A percentile compares a stretch with the other conserved stretches of the same genome.
Conservation (phyloP, 805 yeast genomes). For the Hermanozyma aechmeae region DNA sequence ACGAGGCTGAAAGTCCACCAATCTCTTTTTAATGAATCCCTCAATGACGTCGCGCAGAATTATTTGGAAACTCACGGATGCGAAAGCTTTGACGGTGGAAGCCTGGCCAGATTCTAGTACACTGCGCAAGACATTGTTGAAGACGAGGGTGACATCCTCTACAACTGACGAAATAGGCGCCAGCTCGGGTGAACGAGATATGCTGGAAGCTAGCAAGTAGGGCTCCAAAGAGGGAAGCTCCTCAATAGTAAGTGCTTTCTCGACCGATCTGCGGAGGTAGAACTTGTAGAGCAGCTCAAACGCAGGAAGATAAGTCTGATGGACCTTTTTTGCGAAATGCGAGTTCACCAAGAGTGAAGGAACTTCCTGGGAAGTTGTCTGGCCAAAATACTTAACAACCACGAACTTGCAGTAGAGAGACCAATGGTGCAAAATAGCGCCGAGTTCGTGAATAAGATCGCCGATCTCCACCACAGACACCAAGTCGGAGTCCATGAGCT, state of each 20-base stretch:
- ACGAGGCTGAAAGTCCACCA: conserved; percentile 32
- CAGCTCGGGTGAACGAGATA: conserved; percentile 35
- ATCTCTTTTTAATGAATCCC: conserved; percentile 29
- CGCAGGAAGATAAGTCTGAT: conserved; percentile 42
- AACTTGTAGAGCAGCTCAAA: conserved; percentile 58
- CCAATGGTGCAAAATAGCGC: conserved; percentile 81
- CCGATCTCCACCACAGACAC: conserved; percentile 57
- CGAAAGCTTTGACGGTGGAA: conserved; percentile 42
- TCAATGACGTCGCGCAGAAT: conserved; percentile 57
- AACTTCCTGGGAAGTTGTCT: conserved; percentile 11
- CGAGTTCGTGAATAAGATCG: conserved; percentile 58
- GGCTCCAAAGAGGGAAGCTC: conserved; percentile 51
- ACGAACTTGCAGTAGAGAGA: conserved; percentile 66
- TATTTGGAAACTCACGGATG: conserved; percentile 47
- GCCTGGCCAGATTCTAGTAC: conserved; percentile 65
- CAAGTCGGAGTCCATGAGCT: conserved; percentile 22
- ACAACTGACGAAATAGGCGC: conserved; percentile 74
- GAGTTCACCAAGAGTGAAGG: conserved; percentile 48
- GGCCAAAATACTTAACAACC: conserved; percentile 50
- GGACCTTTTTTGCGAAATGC: conserved; percentile 47
- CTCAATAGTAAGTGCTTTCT: conserved; percentile 73
- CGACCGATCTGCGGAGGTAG: conserved; percentile 69
- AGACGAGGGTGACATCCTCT: conserved; percentile 72
- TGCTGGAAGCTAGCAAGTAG: conserved; percentile 17
- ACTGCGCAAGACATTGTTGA: conserved; percentile 59